phyloP scores from a whole-genome alignment of 2,329 filamentous ascomycete genomes.

The Harringtonia lauricola region DNA sequence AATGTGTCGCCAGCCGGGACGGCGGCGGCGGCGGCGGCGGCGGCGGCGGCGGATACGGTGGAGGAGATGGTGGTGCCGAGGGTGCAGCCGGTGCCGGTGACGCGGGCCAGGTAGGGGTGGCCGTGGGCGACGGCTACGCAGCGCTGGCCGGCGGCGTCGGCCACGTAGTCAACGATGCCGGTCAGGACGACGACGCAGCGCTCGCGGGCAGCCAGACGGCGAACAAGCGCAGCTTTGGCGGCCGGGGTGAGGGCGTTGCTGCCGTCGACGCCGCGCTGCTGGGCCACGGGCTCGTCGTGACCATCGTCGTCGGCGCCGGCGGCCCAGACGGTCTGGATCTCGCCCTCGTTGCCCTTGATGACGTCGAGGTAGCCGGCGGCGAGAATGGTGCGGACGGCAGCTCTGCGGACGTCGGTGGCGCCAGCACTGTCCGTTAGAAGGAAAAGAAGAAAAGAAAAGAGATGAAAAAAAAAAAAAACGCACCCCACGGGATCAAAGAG shows the following conservation, averaged over 20 bases:
- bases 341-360: slow-evolving; percentile 90
- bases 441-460: neutral
- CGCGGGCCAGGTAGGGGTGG: slow-evolving; percentile 54
- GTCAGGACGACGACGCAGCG: slow-evolving; percentile 72
- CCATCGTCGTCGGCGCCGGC: slow-evolving; percentile 20
- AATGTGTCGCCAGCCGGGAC: slow-evolving; percentile 45
- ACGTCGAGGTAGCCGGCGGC: slow-evolving; percentile 67
- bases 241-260: slow-evolving; percentile 37
- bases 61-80: slow-evolving; percentile 74
- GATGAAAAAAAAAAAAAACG: slow-evolving; percentile 14
- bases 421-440: slow-evolving; percentile 44
- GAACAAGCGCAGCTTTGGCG: slow-evolving; percentile 50
- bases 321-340: slow-evolving; percentile 65
- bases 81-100: slow-evolving; percentile 77
- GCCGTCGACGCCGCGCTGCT: slow-evolving; percentile 81
- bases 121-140: slow-evolving; percentile 67
- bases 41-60: slow-evolving; percentile 51
- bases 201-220: slow-evolving; percentile 54
- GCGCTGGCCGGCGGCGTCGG: slow-evolving; percentile 49
- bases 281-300: slow-evolving; percentile 19
- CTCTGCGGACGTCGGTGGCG: slow-evolving; percentile 63
- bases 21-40: slow-evolving; percentile 7
- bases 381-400: slow-evolving; percentile 61
- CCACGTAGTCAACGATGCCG: slow-evolving; percentile 64
- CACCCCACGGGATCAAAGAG: slow-evolving; percentile 83